phyloP scores from a whole-genome alignment of 1,139 yeast genomes.

The Debaryomyces nepalensis region DNA sequence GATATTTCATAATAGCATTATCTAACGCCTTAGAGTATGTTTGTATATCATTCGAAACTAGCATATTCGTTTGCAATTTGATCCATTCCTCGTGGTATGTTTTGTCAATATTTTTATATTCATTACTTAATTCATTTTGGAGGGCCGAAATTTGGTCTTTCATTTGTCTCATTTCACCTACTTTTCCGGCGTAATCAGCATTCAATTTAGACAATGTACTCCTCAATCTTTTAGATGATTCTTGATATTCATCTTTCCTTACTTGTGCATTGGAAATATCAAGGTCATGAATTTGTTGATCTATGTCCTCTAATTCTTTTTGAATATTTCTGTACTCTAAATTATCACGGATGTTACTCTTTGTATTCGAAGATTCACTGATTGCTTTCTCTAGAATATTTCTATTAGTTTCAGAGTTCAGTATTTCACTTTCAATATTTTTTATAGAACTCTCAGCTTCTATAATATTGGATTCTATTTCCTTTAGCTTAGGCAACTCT shows the following conservation, averaged over 20 bases:
- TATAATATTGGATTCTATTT: constrained; percentile 39
- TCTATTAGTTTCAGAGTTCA: constrained; percentile 17
- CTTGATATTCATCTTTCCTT: constrained; percentile 66
- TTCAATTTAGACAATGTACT: constrained; percentile 59
- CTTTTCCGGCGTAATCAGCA: constrained; percentile 72
- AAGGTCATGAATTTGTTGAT: constrained; percentile 32
- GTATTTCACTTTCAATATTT: constrained; percentile 11
- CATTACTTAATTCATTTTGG: constrained; percentile 64
- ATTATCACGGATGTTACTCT: constrained; percentile 45
- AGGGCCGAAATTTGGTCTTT: constrained; percentile 68
- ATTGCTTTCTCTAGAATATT: constrained; percentile 35
- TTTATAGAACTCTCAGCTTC: constrained; percentile 31
- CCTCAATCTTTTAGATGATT: constrained; percentile 59
- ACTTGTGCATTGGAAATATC: constrained; percentile 66
- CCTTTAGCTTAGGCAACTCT: constrained; percentile 20
- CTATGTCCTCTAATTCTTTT: constrained; percentile 33
- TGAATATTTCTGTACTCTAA: constrained; percentile 41
- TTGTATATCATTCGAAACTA: constrained; percentile 83
- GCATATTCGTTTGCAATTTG: constrained; percentile 72
- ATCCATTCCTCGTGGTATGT: constrained; percentile 74
- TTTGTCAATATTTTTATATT: constrained; percentile 68
- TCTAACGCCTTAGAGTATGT: constrained; percentile 87
- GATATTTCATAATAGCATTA: constrained; percentile 92
- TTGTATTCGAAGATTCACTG: constrained; percentile 40
- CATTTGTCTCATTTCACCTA: constrained; percentile 86